Conservation (phyloP, 2,329 filamentous ascomycete genomes). For the Botryotinia globosa region DNA sequence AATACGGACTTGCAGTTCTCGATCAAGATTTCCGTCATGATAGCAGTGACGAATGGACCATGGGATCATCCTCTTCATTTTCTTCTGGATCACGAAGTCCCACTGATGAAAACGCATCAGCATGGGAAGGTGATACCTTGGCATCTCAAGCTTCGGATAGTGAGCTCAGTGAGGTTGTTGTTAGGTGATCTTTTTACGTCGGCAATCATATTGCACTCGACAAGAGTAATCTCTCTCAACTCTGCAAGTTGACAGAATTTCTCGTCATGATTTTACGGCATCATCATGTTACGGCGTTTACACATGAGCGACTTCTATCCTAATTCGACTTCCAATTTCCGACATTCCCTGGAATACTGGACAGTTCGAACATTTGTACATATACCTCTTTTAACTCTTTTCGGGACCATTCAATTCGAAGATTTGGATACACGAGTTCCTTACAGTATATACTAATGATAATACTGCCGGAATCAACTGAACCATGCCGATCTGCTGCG, state of each 20-base stretch:
- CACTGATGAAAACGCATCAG: conserved; percentile 54
- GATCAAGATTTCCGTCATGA: conserved; percentile 36
- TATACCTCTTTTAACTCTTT: conserved; percentile 26
- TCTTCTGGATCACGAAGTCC: conserved; percentile 39
- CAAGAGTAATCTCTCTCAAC: conserved; percentile 23
- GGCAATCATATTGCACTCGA: conserved; percentile 14
- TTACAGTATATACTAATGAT: conserved; percentile 33
- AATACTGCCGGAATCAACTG: conserved; percentile 26
- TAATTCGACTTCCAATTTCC: conserved; percentile 25
- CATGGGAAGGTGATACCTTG: conserved; percentile 57
- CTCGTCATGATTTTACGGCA: conserved; percentile 38
- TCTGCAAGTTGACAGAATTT: conserved; percentile 28
- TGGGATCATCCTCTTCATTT: conserved; percentile 69
- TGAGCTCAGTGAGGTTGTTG: conserved; percentile 36
- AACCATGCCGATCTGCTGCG: conserved; percentile 12
- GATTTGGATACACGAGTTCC: conserved; percentile 21
- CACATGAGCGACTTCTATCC: conserved; percentile 36
- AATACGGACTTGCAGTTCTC: conserved; percentile 46
- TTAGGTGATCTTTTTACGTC: conserved; percentile 27
- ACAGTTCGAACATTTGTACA: conserved; percentile 32
- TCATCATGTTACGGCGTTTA: conserved; percentile 37
- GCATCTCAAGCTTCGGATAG: conserved; percentile 38
- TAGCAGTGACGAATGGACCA: conserved; percentile 85
- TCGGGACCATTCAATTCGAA: conserved; percentile 24
- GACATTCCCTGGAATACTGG: conserved; percentile 13